Conservation (phyloP, 2,329 filamentous ascomycete genomes). For the Chrysosporium queenslandicum region DNA sequence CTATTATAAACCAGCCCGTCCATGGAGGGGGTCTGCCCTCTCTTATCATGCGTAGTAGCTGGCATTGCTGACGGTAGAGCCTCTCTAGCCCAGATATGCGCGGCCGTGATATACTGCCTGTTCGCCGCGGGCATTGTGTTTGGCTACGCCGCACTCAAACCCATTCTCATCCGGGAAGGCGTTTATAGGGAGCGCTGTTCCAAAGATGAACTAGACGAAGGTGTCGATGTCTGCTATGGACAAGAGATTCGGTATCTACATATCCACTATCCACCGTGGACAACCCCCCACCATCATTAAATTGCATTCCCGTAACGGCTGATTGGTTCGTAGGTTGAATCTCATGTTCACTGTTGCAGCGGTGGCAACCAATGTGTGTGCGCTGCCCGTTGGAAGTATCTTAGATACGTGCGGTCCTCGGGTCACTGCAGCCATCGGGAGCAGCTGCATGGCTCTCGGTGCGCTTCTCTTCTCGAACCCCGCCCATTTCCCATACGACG, state of each 20-base stretch:
- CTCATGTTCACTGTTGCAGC: slow-evolving; percentile 89
- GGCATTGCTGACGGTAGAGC: neutral
- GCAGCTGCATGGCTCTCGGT: slow-evolving; percentile 58
- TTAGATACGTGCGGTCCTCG: slow-evolving; percentile 74
- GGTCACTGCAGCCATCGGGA: slow-evolving; percentile 62
- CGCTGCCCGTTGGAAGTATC: slow-evolving; percentile 74
- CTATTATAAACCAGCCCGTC: neutral
- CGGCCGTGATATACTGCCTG: slow-evolving; percentile 62
- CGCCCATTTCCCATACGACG: slow-evolving; percentile 58
- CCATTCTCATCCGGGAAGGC: slow-evolving; percentile 62
- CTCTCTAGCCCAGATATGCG: slow-evolving; percentile 54
- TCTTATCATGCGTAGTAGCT: neutral
- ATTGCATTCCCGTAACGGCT: slow-evolving; percentile 4
- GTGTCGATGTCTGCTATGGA: slow-evolving; percentile 46
- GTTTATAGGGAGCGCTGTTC: slow-evolving; percentile 60
- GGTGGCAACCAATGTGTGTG: slow-evolving; percentile 77
- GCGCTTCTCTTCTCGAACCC: slow-evolving; percentile 63
- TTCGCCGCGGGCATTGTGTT: slow-evolving; percentile 72
- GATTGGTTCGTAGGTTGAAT: slow-evolving; percentile 49
- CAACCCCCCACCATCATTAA: neutral
- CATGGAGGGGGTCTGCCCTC: neutral
- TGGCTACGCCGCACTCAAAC: slow-evolving; percentile 76
- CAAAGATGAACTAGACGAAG: slow-evolving; percentile 40
- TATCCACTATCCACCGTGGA: neutral
- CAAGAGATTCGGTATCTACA: slow-evolving; percentile 45